Evolutionary conservation across 352 stramenopile species (phyloP), one percentile per base, ranked within the genome.

Genomic region (Phytophthora meadii): DNA sequence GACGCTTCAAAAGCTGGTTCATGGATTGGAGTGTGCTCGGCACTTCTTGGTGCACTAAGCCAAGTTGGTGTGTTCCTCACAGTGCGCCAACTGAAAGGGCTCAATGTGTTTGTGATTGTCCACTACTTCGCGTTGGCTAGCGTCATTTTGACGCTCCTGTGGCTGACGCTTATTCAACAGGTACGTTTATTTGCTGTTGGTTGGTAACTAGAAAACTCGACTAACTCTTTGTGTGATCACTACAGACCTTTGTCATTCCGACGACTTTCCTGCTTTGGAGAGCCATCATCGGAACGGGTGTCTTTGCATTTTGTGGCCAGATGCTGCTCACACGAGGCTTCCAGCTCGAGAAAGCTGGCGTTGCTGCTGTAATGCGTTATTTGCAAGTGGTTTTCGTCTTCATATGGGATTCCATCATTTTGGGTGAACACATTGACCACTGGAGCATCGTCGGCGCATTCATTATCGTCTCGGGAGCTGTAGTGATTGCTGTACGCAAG

Each of bases 311-410:
- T 46, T 19, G 84, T 4, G 80, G 79, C 1, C 81, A 92, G 59
- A 49, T 86, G 40, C 71, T 74, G 37, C 76, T 92, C 28, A 90
- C 84, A 4, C 77, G 75, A 39, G 84, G 84, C n/a, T 85, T 92
- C 56, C 81, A 92, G 58, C 63, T 89, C 10, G 84, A 90, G 50
- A 82, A 88, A 53, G 77, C 76, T 2, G 84, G 81, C 14, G 51
- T 86, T 17, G 84, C 84, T 1, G 79, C 81, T 8, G 77, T 86
- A 14, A 89, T 90, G 81, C 79, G 82, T 12, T 89, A 79, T 17
- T 22, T 88, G 48, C 75, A 92, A 69, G 70, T 92, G 9, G 68
- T 90, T 1, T 92, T 88, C 32, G 81, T 92, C 37, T 80, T 92
- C 24, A 51, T 88, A 3, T 76, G 79, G 70, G 83, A 89, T 65